These are phyloP conservation scores for Diaporthe eres DNA, from an alignment of 2,329 filamentous ascomycete species.

Conservation along the genomic window DNA sequence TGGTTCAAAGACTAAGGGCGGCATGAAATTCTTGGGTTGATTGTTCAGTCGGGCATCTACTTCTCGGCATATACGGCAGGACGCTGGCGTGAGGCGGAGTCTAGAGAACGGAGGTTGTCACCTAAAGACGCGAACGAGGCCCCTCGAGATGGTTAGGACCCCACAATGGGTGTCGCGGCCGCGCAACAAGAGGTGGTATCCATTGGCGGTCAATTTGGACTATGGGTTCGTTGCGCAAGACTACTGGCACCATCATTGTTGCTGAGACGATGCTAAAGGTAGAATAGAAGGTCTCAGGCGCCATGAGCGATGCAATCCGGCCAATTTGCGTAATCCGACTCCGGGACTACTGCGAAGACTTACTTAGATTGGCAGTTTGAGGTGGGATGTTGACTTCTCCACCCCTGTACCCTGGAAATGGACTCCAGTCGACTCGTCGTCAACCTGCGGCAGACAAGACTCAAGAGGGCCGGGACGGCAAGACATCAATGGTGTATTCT, in stretches of 20 bases:
- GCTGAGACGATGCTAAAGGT: conserved; percentile 15
- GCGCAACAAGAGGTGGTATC: not conserved
- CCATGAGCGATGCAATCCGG: conserved; percentile 7
- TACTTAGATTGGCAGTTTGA: conserved; percentile 20
- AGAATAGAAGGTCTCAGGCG: not conserved
- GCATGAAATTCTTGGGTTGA: conserved; percentile 72
- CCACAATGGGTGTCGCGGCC: not conserved
- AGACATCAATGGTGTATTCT: conserved; percentile 1
- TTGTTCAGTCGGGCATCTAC: not conserved
- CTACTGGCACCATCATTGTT: not conserved
- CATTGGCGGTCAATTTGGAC: not conserved
- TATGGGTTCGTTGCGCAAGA: conserved; percentile 2
- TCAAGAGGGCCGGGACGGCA: not conserved
- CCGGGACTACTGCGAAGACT: conserved; percentile 5
- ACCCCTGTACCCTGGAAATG: conserved; percentile 27
- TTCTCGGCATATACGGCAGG: not conserved
- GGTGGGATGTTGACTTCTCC: conserved; percentile 13
- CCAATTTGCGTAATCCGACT: conserved; percentile 11
- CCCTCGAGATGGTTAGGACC: not conserved
- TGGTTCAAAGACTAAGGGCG: conserved; percentile 77
- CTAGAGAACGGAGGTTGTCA: not conserved
- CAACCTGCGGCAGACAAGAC: conserved; percentile 28
- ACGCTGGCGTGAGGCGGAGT: not conserved
- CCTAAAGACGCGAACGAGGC: not conserved
- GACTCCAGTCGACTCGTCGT: not conserved